A percentile compares a stretch with the other conserved stretches of the same genome.
Conservation (phyloP, 1,284 basidiomycete genomes). For the Cutaneotrichosporon cavernicola region DNA sequence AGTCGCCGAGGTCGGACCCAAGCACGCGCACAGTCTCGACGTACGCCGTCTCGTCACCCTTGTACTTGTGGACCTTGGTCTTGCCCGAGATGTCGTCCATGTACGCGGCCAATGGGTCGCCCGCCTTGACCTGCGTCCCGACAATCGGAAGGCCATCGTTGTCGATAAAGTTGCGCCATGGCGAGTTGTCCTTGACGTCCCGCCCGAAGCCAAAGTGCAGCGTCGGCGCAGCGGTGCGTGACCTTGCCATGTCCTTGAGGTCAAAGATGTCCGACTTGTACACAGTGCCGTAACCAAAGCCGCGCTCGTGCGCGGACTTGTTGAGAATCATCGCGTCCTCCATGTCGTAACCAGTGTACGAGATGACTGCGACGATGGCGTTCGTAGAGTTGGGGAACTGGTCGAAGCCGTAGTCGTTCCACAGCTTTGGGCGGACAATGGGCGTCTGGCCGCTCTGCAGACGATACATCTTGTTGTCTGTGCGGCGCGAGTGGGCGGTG, state of each 20-base stretch:
- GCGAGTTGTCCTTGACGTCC: conserved; percentile 65
- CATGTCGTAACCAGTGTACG: conserved; percentile 99
- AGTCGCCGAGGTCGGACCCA: conserved; percentile 82
- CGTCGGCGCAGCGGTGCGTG: conserved; percentile 61
- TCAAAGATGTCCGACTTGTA: conserved; percentile 96
- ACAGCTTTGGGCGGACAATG: conserved; percentile 84
- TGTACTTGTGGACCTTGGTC: conserved; percentile 90
- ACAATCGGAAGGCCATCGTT: conserved; percentile 80
- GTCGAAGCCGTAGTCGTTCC: conserved; percentile 98
- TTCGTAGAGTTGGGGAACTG: conserved; percentile 98
- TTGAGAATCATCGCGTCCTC: conserved; percentile 99
- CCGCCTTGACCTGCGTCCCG: conserved; percentile 68
- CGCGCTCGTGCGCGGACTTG: conserved; percentile 97
- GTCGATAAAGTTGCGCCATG: conserved; percentile 69
- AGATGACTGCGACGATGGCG: conserved; percentile 97
- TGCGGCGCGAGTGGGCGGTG: conserved; percentile 83
- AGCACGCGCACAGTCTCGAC: conserved; percentile 90
- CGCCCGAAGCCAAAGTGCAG: conserved; percentile 82
- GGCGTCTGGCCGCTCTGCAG: conserved; percentile 95
- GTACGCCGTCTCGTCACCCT: conserved; percentile 90
- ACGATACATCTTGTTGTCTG: conserved; percentile 98
- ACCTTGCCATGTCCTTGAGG: conserved; percentile 74
- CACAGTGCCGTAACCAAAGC: conserved; percentile 94
- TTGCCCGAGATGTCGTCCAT: conserved; percentile 80
- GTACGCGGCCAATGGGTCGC: conserved; percentile 79